A percentile compares a stretch with the other conserved stretches of the same genome.
Evolutionary conservation across 179 eudicot genomes (phyloP).

Genomic region (Gypsophila paniculata): DNA sequence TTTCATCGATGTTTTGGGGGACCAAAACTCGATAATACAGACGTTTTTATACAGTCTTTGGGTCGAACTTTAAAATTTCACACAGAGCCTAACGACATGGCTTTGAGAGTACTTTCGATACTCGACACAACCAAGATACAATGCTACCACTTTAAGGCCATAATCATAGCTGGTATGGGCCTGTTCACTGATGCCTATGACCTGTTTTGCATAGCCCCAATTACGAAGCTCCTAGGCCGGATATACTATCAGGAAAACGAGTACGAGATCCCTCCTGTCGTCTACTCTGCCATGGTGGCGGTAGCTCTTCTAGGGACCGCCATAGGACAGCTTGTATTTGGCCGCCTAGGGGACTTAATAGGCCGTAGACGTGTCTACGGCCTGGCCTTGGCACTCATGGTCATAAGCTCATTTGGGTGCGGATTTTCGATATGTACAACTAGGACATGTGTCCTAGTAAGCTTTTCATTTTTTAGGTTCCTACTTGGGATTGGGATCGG

Average conservation of each 20-base stretch:
- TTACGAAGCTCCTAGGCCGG: slow-evolving; percentile 37
- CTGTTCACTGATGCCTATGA: slow-evolving; percentile 49
- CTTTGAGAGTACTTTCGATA: slow-evolving; percentile 20
- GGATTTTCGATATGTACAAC: slow-evolving; percentile 23
- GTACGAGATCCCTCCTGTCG: slow-evolving; percentile 27
- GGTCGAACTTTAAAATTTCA: background rate
- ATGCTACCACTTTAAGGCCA: slow-evolving; percentile 46
- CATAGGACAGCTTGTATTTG: slow-evolving; percentile 41
- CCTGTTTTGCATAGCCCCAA: slow-evolving; percentile 33
- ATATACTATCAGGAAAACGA: slow-evolving; percentile 28
- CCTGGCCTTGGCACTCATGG: slow-evolving; percentile 39
- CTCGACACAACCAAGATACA: slow-evolving; percentile 44
- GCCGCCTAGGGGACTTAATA: slow-evolving; percentile 46
- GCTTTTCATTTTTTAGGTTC: slow-evolving; percentile 42
- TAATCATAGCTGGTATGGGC: slow-evolving; percentile 49
- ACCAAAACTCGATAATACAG: background rate
- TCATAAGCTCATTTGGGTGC: slow-evolving; percentile 27
- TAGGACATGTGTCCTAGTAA: slow-evolving; percentile 30
- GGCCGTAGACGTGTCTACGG: slow-evolving; percentile 42
- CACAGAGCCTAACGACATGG: slow-evolving; percentile 22
- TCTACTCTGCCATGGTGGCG: slow-evolving; percentile 34
- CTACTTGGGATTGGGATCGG: slow-evolving; percentile 53
- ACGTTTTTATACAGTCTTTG: too few species aligned
- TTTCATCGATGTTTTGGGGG: background rate
- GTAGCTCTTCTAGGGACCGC: slow-evolving; percentile 43